These are phyloP conservation scores for Arthroderma uncinatum DNA, from an alignment of 2,329 filamentous ascomycete species.

Conservation along the genomic window DNA sequence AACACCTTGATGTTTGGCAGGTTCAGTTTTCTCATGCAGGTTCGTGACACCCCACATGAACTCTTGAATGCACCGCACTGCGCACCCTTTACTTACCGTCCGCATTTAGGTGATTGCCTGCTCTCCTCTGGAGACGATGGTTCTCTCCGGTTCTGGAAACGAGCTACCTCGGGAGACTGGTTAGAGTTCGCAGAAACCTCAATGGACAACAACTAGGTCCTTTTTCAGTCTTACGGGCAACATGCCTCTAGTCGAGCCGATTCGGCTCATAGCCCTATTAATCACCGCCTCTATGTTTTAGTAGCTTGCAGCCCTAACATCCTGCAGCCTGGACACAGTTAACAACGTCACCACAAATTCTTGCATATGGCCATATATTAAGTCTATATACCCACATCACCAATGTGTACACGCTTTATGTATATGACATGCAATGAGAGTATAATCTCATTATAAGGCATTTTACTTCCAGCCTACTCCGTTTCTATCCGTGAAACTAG, in stretches of 20 bases:
- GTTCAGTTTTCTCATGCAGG: constrained; percentile 36
- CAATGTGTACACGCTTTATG: neutral
- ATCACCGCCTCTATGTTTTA: neutral
- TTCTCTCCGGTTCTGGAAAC: constrained; percentile 35
- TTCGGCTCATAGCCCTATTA: neutral
- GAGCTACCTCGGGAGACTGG: constrained; percentile 34
- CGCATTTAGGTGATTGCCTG: constrained; percentile 30
- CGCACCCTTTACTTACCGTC: neutral
- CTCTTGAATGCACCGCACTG: neutral
- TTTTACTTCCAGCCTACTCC: neutral
- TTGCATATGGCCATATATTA: neutral
- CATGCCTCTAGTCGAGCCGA: neutral
- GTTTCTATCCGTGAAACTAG: neutral
- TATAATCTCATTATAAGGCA: neutral
- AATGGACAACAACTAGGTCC: constrained; percentile 9
- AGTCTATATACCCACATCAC: neutral
- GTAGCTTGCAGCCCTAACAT: neutral
- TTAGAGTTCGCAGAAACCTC: constrained; percentile 35
- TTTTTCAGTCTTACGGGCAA: neutral
- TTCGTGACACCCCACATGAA: constrained; percentile 16
- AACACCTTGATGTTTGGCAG: constrained; percentile 37
- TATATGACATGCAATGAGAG: neutral
- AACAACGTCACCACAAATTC: neutral
- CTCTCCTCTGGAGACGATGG: constrained; percentile 36
- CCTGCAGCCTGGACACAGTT: neutral